Conservation (phyloP, 148 eudicot species). For the Chenopodium suecicum region DNA sequence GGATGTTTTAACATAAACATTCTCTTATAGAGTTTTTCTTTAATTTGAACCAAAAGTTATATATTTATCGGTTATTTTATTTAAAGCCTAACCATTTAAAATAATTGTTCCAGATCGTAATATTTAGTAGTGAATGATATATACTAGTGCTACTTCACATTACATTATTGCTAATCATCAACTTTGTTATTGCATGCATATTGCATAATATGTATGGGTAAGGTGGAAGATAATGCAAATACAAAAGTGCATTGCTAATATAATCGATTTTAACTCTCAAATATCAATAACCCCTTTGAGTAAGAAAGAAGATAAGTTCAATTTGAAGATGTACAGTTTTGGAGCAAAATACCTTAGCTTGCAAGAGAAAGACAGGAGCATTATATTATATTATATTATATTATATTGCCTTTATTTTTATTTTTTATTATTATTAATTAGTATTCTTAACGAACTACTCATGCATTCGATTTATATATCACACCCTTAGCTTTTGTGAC, state of each 20-base stretch:
- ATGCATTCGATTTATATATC: conserved; percentile 1
- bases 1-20: too few species aligned
- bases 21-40: too few species aligned
- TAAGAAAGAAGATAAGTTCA: conserved; percentile 21
- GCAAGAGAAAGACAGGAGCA: conserved; percentile 30
- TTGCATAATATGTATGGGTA: background rate
- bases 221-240: background rate
- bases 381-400: background rate
- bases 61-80: too few species aligned
- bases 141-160: too few species aligned
- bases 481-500: conserved; percentile 1
- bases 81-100: too few species aligned
- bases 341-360: conserved; percentile 35
- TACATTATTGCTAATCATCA: too few species aligned
- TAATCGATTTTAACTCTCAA: background rate
- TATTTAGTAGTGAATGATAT: too few species aligned
- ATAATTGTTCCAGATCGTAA: too few species aligned
- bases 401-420: background rate
- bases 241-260: background rate
- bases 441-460: background rate
- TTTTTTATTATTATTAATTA: too few species aligned
- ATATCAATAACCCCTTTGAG: conserved; percentile 19
- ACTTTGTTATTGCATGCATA: background rate
- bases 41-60: too few species aligned
- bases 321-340: conserved; percentile 4